Evolutionary conservation across 495 filamentous ascomycete species (phyloP).

Genomic region (Pseudomonodictys pantanalensis): DNA sequence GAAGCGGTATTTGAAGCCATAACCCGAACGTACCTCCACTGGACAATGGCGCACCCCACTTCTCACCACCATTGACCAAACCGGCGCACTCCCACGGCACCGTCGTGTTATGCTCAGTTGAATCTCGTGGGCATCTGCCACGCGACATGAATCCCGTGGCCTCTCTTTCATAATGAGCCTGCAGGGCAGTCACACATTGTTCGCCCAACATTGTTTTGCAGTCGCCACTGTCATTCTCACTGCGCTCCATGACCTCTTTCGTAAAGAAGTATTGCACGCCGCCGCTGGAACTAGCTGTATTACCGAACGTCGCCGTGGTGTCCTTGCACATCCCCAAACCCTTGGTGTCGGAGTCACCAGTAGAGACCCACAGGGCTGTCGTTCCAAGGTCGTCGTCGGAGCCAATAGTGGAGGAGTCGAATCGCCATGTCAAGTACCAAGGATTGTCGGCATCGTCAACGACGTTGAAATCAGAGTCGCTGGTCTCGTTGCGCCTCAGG

Average conservation of each 20-base stretch:
- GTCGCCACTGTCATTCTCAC: conserved; percentile 8
- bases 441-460: not conserved
- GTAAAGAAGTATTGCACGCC: conserved; percentile 3
- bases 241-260: conserved; percentile 7
- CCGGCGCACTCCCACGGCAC: not conserved
- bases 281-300: not conserved
- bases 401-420: not conserved
- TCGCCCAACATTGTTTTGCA: conserved; percentile 17
- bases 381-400: not conserved
- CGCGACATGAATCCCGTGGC: not conserved
- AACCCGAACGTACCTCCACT: not conserved
- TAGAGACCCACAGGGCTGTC: conserved; percentile 2
- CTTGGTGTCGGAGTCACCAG: not conserved
- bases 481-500: not conserved
- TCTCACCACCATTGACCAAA: not conserved
- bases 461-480: not conserved
- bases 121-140: not conserved
- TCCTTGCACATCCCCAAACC: not conserved
- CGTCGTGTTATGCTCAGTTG: not conserved
- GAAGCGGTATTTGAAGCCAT: not conserved
- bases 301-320: no score
- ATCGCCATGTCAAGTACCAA: conserved; percentile 2
- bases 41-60: not conserved
- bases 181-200: conserved; percentile 6
- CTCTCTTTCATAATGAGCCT: not conserved